A percentile compares a stretch with the other conserved stretches of the same genome.
Conservation (phyloP, 2,329 filamentous ascomycete species). For the Xenoacremonium recifei region DNA sequence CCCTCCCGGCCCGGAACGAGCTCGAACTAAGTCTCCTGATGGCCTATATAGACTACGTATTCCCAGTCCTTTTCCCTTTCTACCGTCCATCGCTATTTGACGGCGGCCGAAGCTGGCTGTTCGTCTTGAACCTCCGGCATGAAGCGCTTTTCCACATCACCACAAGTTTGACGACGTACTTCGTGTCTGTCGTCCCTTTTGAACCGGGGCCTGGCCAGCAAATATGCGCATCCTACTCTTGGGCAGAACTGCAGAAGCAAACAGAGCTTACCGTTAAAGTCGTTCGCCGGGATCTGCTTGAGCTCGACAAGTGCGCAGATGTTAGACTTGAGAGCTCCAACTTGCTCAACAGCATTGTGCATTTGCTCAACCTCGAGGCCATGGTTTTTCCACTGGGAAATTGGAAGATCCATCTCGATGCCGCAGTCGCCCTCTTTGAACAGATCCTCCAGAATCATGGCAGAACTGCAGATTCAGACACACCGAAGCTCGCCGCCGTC, state of each 20-base stretch:
- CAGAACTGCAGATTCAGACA: neutral
- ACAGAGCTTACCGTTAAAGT: neutral
- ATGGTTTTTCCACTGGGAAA: conserved; percentile 1
- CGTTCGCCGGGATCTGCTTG: neutral
- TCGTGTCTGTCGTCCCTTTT: conserved; percentile 33
- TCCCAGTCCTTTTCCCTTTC: conserved; percentile 63
- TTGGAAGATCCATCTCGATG: neutral
- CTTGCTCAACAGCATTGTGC: conserved; percentile 2
- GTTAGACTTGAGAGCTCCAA: neutral
- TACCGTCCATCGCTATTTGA: conserved; percentile 55
- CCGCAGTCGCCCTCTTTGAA: neutral
- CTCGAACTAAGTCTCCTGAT: conserved; percentile 39
- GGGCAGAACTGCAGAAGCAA: neutral
- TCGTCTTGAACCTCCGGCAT: conserved; percentile 55
- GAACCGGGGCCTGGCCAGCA: neutral
- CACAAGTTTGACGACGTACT: conserved; percentile 57
- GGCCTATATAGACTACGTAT: conserved; percentile 61
- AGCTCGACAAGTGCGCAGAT: neutral
- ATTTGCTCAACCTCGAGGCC: conserved; percentile 3
- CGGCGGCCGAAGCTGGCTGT: conserved; percentile 59
- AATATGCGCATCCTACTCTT: neutral
- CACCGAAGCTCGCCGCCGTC: neutral
- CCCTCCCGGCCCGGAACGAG: neutral
- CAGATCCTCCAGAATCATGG: neutral
- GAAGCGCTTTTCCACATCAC: conserved; percentile 57